These are phyloP conservation scores for Batkoa obscura DNA, from an alignment of 371 early-diverging fungal species.

Conservation along the genomic window DNA sequence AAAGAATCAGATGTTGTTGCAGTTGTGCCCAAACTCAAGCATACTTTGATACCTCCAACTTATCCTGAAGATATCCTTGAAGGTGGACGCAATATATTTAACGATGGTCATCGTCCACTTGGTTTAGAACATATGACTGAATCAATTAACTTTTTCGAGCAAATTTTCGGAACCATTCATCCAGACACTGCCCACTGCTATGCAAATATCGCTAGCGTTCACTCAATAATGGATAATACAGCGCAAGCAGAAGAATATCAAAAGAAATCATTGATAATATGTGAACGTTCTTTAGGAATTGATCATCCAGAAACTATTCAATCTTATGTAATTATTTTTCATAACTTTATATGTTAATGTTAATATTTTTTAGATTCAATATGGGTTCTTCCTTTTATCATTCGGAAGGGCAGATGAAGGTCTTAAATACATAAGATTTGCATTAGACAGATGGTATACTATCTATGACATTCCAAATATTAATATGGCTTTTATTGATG, in stretches of 20 bases:
- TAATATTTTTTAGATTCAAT: slow-evolving; percentile 36
- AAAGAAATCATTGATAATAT: slow-evolving; percentile 66
- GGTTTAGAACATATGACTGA: slow-evolving; percentile 70
- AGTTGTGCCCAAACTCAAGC: slow-evolving; percentile 65
- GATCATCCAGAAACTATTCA: slow-evolving; percentile 79
- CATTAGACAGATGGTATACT: slow-evolving; percentile 62
- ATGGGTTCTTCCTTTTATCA: slow-evolving; percentile 73
- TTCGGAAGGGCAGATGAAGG: slow-evolving; percentile 55
- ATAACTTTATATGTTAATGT: not conserved
- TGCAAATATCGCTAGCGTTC: slow-evolving; percentile 67
- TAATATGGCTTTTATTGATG: slow-evolving; percentile 65
- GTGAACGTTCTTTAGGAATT: slow-evolving; percentile 67
- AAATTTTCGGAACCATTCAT: slow-evolving; percentile 77
- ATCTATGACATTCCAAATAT: slow-evolving; percentile 60
- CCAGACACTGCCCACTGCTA: slow-evolving; percentile 73
- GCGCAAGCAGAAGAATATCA: slow-evolving; percentile 59
- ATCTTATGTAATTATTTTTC: slow-evolving; percentile 43
- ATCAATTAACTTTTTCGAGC: slow-evolving; percentile 72
- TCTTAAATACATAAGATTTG: slow-evolving; percentile 58
- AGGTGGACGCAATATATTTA: slow-evolving; percentile 30
- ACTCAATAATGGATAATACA: slow-evolving; percentile 55
- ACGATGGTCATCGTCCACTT: slow-evolving; percentile 45
- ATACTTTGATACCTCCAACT: slow-evolving; percentile 20
- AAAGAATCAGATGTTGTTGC: slow-evolving; percentile 55
- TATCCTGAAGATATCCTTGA: slow-evolving; percentile 83